Conservation (phyloP, 2,329 filamentous ascomycete genomes). For the Paecilomyces fulvus region DNA sequence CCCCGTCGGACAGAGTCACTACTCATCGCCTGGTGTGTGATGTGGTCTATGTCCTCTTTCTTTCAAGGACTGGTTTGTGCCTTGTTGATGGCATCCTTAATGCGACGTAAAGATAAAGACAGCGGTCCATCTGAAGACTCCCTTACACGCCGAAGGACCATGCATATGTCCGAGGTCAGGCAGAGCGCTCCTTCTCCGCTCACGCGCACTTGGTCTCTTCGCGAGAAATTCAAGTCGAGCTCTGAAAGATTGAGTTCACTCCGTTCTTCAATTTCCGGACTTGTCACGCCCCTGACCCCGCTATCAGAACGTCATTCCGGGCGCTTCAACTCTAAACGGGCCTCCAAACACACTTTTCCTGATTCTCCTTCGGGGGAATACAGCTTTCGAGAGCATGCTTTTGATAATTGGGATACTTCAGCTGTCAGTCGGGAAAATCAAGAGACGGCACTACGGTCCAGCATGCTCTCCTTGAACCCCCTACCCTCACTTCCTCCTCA, state of each 20-base stretch:
- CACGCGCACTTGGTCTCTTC: slow-evolving; percentile 6
- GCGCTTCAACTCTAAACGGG: slow-evolving; percentile 17
- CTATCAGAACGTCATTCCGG: slow-evolving; percentile 23
- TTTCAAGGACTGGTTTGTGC: slow-evolving; percentile 23
- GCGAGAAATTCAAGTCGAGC: slow-evolving; percentile 7
- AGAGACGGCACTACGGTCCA: slow-evolving; percentile 6
- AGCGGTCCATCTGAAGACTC: slow-evolving; percentile 16
- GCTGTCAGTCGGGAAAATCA: slow-evolving; percentile 2
- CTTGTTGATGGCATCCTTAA: slow-evolving; percentile 14
- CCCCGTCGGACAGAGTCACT: slow-evolving; percentile 5
- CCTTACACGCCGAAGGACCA: slow-evolving; percentile 16
- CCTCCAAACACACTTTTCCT: slow-evolving; percentile 17
- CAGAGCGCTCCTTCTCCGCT: slow-evolving; percentile 4
- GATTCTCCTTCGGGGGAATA: slow-evolving; percentile 3
- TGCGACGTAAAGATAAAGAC: slow-evolving; percentile 3
- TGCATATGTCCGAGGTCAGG: slow-evolving; percentile 3
- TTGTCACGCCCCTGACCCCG: slow-evolving; percentile 13
- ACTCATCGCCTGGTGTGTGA: slow-evolving; percentile 28
- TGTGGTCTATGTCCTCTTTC: slow-evolving; percentile 26
- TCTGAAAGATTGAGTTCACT: slow-evolving; percentile 5
- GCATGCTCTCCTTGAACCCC: neutral
- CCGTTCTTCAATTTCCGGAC: slow-evolving; percentile 16
- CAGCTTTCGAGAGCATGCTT: neutral
- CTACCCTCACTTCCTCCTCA: neutral
- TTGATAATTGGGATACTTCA: slow-evolving; percentile 4